Conservation (phyloP, 2,329 filamentous ascomycete genomes). For the Alternaria tenuissima region DNA sequence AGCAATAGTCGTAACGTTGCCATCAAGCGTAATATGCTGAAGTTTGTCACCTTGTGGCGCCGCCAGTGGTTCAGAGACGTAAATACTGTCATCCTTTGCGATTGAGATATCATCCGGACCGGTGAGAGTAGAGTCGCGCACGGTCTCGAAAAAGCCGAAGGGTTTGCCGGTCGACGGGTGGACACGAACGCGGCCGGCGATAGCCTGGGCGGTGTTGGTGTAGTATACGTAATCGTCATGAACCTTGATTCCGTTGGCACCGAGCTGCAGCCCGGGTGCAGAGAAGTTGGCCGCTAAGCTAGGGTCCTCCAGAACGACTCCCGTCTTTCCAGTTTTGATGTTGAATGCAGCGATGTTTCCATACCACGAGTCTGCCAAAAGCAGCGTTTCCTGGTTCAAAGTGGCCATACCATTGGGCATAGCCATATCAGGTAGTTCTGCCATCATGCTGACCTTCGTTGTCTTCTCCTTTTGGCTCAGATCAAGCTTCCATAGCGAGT, state of each 20-base stretch:
- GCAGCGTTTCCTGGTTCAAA: slow-evolving; percentile 24
- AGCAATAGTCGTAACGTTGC: slow-evolving; percentile 16
- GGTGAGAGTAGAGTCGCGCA: slow-evolving; percentile 4
- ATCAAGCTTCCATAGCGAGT: slow-evolving; percentile 31
- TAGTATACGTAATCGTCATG: slow-evolving; percentile 26
- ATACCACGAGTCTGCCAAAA: slow-evolving; percentile 33
- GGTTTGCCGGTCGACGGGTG: slow-evolving; percentile 10
- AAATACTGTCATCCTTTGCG: slow-evolving; percentile 23
- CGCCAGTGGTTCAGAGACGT: slow-evolving; percentile 16
- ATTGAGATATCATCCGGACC: slow-evolving; percentile 33
- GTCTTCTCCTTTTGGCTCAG: slow-evolving; percentile 1
- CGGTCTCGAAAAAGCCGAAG: slow-evolving; percentile 15
- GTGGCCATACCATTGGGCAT: slow-evolving; percentile 37
- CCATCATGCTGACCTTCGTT: slow-evolving; percentile 21
- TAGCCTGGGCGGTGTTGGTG: slow-evolving; percentile 22
- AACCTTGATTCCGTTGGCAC: slow-evolving; percentile 37
- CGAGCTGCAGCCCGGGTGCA: slow-evolving; percentile 13
- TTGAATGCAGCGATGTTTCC: slow-evolving; percentile 29
- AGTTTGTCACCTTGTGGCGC: slow-evolving; percentile 20
- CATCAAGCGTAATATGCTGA: slow-evolving; percentile 17
- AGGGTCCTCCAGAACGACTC: slow-evolving; percentile 21
- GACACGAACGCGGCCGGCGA: slow-evolving; percentile 26
- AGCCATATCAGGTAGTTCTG: slow-evolving; percentile 17
- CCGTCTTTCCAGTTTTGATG: slow-evolving; percentile 11
- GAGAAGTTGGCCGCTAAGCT: slow-evolving; percentile 21